A percentile compares a stretch with the other conserved stretches of the same genome.
phyloP scores from a whole-genome alignment of 2,329 filamentous ascomycete genomes.

The Beauveria varroae region DNA sequence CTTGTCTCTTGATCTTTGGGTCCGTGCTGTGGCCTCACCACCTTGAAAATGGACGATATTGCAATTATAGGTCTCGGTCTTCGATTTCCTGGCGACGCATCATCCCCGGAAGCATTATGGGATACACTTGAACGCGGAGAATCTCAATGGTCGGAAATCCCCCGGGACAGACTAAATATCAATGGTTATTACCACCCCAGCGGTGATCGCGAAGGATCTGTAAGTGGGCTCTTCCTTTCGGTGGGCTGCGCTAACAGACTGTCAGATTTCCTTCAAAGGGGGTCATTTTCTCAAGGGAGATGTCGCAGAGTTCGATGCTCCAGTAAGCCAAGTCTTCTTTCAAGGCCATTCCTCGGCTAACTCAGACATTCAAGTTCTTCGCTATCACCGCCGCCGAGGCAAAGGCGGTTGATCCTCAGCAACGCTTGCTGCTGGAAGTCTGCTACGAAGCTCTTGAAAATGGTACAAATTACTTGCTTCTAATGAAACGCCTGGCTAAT shows the following conservation, averaged over 20 bases:
- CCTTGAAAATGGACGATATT: constrained; percentile 32
- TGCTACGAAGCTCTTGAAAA: constrained; percentile 45
- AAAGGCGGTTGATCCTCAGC: constrained; percentile 45
- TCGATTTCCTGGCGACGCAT: constrained; percentile 43
- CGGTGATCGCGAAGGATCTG: constrained; percentile 39
- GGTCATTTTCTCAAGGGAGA: constrained; percentile 44
- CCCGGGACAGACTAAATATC: constrained; percentile 41
- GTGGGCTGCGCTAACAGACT: constrained; percentile 1
- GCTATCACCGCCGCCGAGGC: constrained; percentile 42
- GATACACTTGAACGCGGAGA: constrained; percentile 35
- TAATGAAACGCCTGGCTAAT: neutral
- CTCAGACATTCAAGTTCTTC: constrained; percentile 36
- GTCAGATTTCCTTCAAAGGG: constrained; percentile 38
- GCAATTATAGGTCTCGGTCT: constrained; percentile 45
- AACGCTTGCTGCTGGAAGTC: constrained; percentile 43
- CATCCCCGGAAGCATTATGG: constrained; percentile 38
- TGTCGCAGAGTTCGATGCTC: constrained; percentile 40
- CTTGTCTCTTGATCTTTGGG: neutral
- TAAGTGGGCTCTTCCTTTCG: constrained; percentile 20
- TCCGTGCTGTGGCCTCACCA: neutral
- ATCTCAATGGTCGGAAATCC: constrained; percentile 43
- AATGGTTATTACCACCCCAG: constrained; percentile 48
- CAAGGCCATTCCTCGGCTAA: neutral
- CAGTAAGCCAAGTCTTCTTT: constrained; percentile 27
- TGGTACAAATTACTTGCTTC: constrained; percentile 21